phyloP scores from a whole-genome alignment of 2,329 filamentous ascomycete species.

The Bipolaris oryzae region DNA sequence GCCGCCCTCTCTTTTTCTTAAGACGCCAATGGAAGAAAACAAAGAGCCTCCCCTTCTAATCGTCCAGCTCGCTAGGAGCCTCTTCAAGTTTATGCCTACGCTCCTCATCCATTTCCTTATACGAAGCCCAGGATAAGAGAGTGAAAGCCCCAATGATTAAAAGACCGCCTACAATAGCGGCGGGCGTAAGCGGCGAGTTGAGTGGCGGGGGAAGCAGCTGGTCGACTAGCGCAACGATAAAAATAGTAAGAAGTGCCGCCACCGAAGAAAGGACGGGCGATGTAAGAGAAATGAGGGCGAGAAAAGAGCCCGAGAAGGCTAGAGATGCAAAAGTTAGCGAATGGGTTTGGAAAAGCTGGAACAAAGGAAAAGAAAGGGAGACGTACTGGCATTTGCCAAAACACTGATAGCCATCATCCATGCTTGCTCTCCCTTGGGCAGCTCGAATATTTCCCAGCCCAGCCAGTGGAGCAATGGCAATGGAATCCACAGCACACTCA shows the following conservation, averaged over 20 bases:
- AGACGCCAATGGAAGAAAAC: background rate
- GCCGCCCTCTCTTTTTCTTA: background rate
- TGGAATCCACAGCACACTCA: slow-evolving; percentile 89
- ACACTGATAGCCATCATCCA: slow-evolving; percentile 82
- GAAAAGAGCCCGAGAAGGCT: slow-evolving; percentile 88
- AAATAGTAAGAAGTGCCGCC: slow-evolving; percentile 92
- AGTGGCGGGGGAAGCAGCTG: slow-evolving; percentile 73
- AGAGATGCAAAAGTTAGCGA: slow-evolving; percentile 12
- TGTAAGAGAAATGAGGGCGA: slow-evolving; percentile 90
- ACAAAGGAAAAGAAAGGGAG: background rate
- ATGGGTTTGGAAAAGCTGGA: background rate
- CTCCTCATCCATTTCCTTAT: slow-evolving; percentile 89
- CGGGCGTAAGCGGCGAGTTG: slow-evolving; percentile 74
- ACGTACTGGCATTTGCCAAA: slow-evolving; percentile 78
- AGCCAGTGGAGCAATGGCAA: slow-evolving; percentile 80
- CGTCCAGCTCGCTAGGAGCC: slow-evolving; percentile 53
- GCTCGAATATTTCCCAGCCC: slow-evolving; percentile 80
- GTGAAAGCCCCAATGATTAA: slow-evolving; percentile 88
- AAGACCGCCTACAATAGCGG: slow-evolving; percentile 79
- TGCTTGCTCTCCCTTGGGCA: slow-evolving; percentile 78
- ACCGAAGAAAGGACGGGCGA: slow-evolving; percentile 92
- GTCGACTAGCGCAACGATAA: slow-evolving; percentile 91
- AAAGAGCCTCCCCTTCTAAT: slow-evolving; percentile 28
- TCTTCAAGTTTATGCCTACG: slow-evolving; percentile 62
- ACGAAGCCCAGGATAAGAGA: slow-evolving; percentile 90